Evolutionary conservation across 176 grass and related monocot species (phyloP).

Genomic region (Olyra latifolia): DNA sequence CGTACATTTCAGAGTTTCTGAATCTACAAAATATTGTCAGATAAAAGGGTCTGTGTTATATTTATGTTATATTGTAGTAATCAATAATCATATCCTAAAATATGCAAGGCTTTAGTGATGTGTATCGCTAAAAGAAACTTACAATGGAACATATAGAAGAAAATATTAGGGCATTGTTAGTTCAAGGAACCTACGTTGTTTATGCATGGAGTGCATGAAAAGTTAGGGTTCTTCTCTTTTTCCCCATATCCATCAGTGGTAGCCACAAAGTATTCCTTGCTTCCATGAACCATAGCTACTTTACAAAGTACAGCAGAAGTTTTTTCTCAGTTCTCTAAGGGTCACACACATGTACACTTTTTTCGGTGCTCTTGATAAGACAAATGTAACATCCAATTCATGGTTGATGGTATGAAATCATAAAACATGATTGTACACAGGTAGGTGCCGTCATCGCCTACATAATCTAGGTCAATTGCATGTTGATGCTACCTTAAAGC

Average conservation of each 20-base stretch:
- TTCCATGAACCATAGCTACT: slow-evolving; percentile 59
- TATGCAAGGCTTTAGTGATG: neutral
- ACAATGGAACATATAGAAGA: slow-evolving; percentile 13
- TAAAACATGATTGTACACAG: slow-evolving; percentile 25
- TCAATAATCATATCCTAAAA: neutral
- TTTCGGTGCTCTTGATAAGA: slow-evolving; percentile 59
- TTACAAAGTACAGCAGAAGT: slow-evolving; percentile 58
- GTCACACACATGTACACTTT: slow-evolving; percentile 43
- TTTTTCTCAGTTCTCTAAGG: slow-evolving; percentile 50
- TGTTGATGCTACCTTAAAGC: slow-evolving; percentile 70
- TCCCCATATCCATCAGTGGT: slow-evolving; percentile 31
- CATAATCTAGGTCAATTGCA: slow-evolving; percentile 57
- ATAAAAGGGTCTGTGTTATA: neutral
- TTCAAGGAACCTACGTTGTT: slow-evolving; percentile 52
- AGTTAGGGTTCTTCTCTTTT: slow-evolving; percentile 53
- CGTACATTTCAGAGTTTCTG: slow-evolving; percentile 1
- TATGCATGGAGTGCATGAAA: slow-evolving; percentile 98
- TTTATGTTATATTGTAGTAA: neutral
- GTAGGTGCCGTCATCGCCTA: slow-evolving; percentile 36
- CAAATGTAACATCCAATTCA: slow-evolving; percentile 53
- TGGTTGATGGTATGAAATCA: slow-evolving; percentile 33
- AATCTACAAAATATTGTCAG: neutral
- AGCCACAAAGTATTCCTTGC: slow-evolving; percentile 76
- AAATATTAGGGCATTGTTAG: slow-evolving; percentile 26
- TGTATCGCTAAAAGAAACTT: neutral